phyloP scores from a whole-genome alignment of 495 filamentous ascomycete genomes.

The Aspergillus affinis region DNA sequence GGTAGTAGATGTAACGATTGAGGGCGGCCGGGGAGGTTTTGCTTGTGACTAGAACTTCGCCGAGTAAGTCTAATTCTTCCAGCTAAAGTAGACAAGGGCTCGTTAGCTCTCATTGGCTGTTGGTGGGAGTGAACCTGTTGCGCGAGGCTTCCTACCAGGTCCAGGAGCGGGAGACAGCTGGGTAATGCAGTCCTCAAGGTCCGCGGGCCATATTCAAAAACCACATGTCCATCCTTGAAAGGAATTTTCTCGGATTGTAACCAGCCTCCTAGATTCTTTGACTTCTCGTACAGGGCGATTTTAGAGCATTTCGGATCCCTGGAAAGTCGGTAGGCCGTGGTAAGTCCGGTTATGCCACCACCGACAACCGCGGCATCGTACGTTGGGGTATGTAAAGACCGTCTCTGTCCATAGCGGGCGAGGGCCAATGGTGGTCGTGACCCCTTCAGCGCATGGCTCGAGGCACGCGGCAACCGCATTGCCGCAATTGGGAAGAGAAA shows the following conservation, averaged over 20 bases:
- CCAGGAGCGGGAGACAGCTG: slow-evolving; percentile 48
- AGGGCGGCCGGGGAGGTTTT: slow-evolving; percentile 48
- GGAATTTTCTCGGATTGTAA: slow-evolving; percentile 63
- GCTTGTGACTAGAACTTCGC: slow-evolving; percentile 59
- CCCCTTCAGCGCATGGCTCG: slow-evolving; percentile 22
- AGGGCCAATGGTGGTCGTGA: slow-evolving; percentile 20
- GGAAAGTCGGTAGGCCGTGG: slow-evolving; percentile 71
- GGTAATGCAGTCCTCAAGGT: slow-evolving; percentile 61
- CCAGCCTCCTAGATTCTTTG: slow-evolving; percentile 76
- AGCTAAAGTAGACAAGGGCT: slow-evolving; percentile 48
- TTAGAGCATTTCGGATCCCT: slow-evolving; percentile 56
- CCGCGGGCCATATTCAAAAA: slow-evolving; percentile 85
- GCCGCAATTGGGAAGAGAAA: slow-evolving; percentile 16
- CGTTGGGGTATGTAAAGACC: slow-evolving; percentile 20
- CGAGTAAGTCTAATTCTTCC: slow-evolving; percentile 55
- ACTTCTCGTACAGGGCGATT: slow-evolving; percentile 79
- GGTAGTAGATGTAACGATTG: slow-evolving; percentile 89
- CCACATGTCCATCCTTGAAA: slow-evolving; percentile 59
- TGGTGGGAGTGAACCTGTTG: background rate
- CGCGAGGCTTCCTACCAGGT: slow-evolving; percentile 50
- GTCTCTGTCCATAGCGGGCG: slow-evolving; percentile 18
- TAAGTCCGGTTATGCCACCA: slow-evolving; percentile 87
- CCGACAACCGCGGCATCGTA: slow-evolving; percentile 73
- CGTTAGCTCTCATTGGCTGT: background rate
- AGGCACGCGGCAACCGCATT: slow-evolving; percentile 32